A percentile compares a stretch with the other conserved stretches of the same genome.
These are phyloP conservation scores for Ganoderma sinense DNA, from an alignment of 1,284 basidiomycete species.

Conservation along the genomic window DNA sequence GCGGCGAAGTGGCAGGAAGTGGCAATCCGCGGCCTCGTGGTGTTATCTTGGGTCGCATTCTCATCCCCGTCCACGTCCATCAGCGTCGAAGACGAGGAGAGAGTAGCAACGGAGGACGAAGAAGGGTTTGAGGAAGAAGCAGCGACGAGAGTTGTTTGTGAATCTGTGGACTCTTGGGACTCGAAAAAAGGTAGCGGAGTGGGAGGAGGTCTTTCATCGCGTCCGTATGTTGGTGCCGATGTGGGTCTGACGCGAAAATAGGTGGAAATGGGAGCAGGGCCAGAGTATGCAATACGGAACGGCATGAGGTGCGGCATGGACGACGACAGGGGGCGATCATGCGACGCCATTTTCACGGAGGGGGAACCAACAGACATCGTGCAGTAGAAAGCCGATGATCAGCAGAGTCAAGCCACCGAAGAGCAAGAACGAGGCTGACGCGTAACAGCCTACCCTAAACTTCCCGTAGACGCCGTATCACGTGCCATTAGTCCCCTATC, in stretches of 20 bases:
- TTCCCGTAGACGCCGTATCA: too few relatives aligned
- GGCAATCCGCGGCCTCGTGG: not conserved
- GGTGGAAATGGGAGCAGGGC: constrained; percentile 74
- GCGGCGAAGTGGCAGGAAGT: constrained; percentile 55
- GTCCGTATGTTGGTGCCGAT: constrained; percentile 42
- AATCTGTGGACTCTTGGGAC: constrained; percentile 9
- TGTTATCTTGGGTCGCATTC: not conserved
- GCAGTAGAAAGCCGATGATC: not conserved
- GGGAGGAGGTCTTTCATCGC: constrained; percentile 30
- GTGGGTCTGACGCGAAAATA: constrained; percentile 68
- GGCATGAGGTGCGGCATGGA: constrained; percentile 77
- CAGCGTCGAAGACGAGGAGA: constrained; percentile 6
- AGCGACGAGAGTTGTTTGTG: constrained; percentile 28
- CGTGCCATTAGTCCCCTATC: too few relatives aligned
- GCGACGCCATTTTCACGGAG: constrained; percentile 18
- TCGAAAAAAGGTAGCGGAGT: not conserved
- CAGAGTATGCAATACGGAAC: constrained; percentile 76
- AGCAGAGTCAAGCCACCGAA: too few relatives aligned
- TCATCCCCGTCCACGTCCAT: constrained; percentile 21
- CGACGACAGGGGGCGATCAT: constrained; percentile 35
- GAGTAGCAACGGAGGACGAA: constrained; percentile 10
- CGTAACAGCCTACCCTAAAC: constrained; percentile 21
- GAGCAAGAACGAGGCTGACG: not conserved
- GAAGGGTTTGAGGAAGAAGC: constrained; percentile 15
- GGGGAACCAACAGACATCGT: constrained; percentile 12